Percentiles rank a stretch among this genome's conserved stretches.
phyloP scores from a whole-genome alignment of 257 asterid genomes.

The Osmanthus fragrans region DNA sequence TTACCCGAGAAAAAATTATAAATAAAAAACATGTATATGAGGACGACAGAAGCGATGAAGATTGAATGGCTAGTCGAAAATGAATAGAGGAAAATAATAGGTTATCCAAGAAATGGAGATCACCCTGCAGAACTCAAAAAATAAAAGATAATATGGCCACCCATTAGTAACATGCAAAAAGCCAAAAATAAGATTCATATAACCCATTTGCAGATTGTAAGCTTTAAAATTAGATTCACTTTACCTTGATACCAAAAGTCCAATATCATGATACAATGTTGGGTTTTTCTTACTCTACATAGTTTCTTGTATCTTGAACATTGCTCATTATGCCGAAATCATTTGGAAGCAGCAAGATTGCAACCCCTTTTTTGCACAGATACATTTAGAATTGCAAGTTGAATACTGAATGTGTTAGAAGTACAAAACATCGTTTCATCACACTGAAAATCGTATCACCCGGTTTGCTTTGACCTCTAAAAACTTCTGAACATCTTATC shows the following conservation, averaged over 20 bases:
- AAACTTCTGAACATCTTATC: constrained; percentile 22
- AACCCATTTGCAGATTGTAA: neutral
- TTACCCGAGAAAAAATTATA: too few species aligned
- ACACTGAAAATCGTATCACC: constrained; percentile 28
- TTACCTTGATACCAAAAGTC: neutral
- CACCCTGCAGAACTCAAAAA: too few species aligned
- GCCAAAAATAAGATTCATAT: neutral
- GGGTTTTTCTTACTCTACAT: neutral
- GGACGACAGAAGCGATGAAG: too few species aligned
- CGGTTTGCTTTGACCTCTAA: constrained; percentile 14
- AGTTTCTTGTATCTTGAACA: neutral
- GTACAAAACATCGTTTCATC: neutral
- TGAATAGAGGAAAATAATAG: too few species aligned
- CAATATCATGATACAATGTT: neutral
- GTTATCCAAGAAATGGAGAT: neutral
- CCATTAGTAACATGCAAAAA: neutral
- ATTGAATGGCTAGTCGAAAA: too few species aligned
- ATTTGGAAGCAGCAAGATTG: neutral
- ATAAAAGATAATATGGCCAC: neutral
- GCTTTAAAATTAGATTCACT: neutral
- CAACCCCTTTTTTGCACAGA: neutral
- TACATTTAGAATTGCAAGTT: neutral
- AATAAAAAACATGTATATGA: too few species aligned
- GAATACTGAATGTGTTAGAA: neutral
- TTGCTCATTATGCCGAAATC: neutral